These are phyloP conservation scores for Chlorella sp. DNA, from an alignment of 139 green algal species.

Conservation along the genomic window DNA sequence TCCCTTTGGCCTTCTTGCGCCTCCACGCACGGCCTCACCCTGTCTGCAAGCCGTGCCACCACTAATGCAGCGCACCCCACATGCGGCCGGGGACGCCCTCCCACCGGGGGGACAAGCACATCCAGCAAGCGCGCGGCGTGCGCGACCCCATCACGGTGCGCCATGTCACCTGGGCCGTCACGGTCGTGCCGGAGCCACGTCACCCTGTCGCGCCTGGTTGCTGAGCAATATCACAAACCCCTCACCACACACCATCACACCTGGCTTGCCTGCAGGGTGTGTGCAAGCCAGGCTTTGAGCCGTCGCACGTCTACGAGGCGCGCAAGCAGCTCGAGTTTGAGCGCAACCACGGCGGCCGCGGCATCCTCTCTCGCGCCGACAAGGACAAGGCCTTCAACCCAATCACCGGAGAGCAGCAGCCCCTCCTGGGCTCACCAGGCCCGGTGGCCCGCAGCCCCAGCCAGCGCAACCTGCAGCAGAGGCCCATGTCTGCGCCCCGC, in stretches of 20 bases:
- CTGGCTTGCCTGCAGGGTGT: too few species aligned
- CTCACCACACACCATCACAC: too few species aligned
- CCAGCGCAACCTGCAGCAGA: not conserved
- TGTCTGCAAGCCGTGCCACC: too few species aligned
- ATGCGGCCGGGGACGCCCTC: not conserved
- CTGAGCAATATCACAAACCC: too few species aligned
- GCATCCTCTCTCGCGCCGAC: slow-evolving; percentile 4
- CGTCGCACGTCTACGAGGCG: not conserved
- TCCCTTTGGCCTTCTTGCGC: too few species aligned
- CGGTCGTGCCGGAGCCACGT: too few species aligned
- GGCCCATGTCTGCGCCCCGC: not conserved
- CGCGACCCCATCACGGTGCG: slow-evolving; percentile 6
- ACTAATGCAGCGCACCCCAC: slow-evolving; percentile 3
- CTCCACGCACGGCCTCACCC: too few species aligned
- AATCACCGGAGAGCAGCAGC: slow-evolving; percentile 5
- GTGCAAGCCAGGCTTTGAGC: not conserved
- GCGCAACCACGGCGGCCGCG: slow-evolving; percentile 7
- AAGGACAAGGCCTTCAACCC: slow-evolving; percentile 2
- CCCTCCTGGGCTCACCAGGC: too few species aligned
- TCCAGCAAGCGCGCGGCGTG: not conserved
- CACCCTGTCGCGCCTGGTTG: too few species aligned
- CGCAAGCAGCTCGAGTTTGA: slow-evolving; percentile 20
- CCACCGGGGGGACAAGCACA: slow-evolving; percentile 1
- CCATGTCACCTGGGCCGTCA: too few species aligned
- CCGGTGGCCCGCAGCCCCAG: too few species aligned